Conservation (phyloP, 192 early-diverging fungal genomes). For the Coemansia sp. region DNA sequence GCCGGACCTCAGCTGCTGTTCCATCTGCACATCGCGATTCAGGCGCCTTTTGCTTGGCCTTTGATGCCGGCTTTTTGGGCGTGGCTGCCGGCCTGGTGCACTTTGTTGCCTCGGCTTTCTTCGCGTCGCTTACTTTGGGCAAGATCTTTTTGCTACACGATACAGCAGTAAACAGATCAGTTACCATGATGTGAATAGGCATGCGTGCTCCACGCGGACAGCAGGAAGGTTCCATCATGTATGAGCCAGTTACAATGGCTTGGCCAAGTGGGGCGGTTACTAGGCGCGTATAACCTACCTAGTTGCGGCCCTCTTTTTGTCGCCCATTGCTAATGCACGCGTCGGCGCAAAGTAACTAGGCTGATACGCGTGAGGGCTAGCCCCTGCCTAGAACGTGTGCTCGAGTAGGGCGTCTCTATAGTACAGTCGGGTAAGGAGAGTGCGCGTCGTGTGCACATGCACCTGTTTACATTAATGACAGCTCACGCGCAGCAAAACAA, state of each 20-base stretch:
- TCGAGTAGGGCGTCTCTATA: not conserved
- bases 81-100: not conserved
- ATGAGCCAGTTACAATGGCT: not conserved
- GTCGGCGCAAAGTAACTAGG: not conserved
- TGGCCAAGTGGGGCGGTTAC: not conserved
- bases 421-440: not conserved
- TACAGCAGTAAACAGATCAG: not conserved
- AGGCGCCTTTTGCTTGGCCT: not conserved
- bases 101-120: not conserved
- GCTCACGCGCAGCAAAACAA: constrained; percentile 1
- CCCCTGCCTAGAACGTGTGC: not conserved
- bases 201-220: not conserved
- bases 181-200: not conserved
- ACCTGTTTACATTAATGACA: constrained; percentile 3
- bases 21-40: not conserved
- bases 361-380: not conserved
- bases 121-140: not conserved
- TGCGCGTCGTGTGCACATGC: constrained; percentile 3
- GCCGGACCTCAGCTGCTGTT: constrained; percentile 9
- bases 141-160: not conserved
- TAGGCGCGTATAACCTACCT: not conserved
- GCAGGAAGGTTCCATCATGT: not conserved
- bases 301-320: constrained; percentile 5
- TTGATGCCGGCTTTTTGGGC: constrained; percentile 2
- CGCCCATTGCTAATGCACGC: constrained; percentile 9